A percentile compares a stretch with the other conserved stretches of the same genome.
phyloP scores from a whole-genome alignment of 2,329 filamentous ascomycete species.

The Coniella lustricola region DNA sequence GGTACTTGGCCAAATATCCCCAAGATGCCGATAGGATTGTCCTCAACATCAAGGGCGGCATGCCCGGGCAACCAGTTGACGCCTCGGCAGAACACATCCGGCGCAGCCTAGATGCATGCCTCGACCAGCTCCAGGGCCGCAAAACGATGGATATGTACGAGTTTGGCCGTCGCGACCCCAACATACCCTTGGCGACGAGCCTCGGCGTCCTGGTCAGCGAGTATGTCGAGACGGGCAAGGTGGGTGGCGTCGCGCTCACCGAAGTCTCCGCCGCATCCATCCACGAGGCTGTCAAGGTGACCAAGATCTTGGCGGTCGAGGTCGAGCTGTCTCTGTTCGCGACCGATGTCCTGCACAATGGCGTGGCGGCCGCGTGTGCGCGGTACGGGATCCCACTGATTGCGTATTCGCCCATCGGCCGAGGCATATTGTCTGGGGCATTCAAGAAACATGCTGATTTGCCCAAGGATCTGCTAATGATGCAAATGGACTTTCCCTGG shows the following conservation, averaged over 20 bases:
- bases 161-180: constrained; percentile 47
- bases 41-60: constrained; percentile 48
- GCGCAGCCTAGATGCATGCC: constrained; percentile 49
- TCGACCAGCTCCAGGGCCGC: constrained; percentile 40
- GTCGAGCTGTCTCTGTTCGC: too few relatives aligned
- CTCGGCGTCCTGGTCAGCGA: constrained; percentile 36
- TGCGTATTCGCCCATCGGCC: constrained; percentile 44
- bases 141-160: constrained; percentile 56
- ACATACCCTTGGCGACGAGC: constrained; percentile 36
- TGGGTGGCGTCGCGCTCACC: constrained; percentile 42
- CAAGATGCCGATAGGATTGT: constrained; percentile 55
- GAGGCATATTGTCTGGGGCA: constrained; percentile 9
- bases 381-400: constrained; percentile 50
- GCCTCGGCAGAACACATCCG: constrained; percentile 47
- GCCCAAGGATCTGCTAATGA: constrained; percentile 22
- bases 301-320: background rate
- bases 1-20: constrained; percentile 56
- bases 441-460: constrained; percentile 31
- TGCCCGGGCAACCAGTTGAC: constrained; percentile 31
- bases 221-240: constrained; percentile 43
- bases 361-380: constrained; percentile 38
- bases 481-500: constrained; percentile 30
- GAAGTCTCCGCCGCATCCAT: constrained; percentile 34
- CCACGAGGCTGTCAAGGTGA: background rate
- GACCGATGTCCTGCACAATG: constrained; percentile 41